Evolutionary conservation across 116 monocot genomes (phyloP), one percentile per base, ranked within the genome.

Genomic region (Dioscorea cayenensis): DNA sequence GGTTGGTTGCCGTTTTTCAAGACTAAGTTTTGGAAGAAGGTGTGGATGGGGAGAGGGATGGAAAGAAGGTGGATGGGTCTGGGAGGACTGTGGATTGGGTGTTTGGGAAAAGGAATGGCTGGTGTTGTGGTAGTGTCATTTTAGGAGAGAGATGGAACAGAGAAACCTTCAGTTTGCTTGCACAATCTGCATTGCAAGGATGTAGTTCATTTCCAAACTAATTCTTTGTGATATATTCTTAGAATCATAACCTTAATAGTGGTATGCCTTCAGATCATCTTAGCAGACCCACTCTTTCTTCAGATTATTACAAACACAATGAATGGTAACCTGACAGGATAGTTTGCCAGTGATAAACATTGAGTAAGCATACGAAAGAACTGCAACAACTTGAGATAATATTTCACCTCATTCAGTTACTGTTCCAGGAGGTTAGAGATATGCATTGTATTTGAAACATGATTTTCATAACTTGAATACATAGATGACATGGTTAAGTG

Each of bases 11-110:
- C 87, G 65, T 83, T 82, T 9, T 84, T 88, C 62, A 94, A 85
- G 37, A 59, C 74, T 71, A 85, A 82, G 86, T 94, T 94, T 65
- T 94, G 94, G 90, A 94, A 94, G 90, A 94, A 94, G 75, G 90
- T 88, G 76, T 94, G 90, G 60, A 90, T 94, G 71, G 94, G 94
- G 63, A 94, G 87, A 22, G 94, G 86, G 73, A 88, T 73, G 51
- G 87, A 77, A 94, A 90, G 88, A 88, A 90, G 65, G 70, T 12
- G 28, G 90, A 81, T 12, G 94, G 94, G 58, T 84, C 78, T 1
- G 90, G 94, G 59, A 90, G 65, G 37, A 90, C 80, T 7, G 85
- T 49, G 48, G 94, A 87, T 4, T 77, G 51, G 14, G 78, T 66
- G 3, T n/a, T 21, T 3, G 94, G 94, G 79, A 94, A 94, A 50